Conservation (phyloP, 164 flowering plant genomes). For the Nelumbo lutea region DNA sequence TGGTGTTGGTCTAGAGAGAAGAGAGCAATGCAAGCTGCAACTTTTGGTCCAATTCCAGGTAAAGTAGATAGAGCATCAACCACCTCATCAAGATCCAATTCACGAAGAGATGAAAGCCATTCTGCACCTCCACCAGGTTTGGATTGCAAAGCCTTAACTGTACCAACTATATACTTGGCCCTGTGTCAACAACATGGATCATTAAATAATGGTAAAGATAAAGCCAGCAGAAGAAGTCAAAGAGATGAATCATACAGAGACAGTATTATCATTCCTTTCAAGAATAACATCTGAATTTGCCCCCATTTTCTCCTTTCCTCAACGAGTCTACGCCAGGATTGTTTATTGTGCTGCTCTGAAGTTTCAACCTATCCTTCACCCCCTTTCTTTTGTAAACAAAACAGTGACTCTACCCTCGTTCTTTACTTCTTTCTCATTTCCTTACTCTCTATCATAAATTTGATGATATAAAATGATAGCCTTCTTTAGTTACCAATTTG, state of each 20-base stretch:
- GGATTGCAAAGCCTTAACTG: conserved; percentile 55
- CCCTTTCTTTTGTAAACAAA: too few species aligned
- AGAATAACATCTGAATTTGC: too few species aligned
- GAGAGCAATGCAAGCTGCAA: conserved; percentile 92
- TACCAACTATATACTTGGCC: conserved; percentile 73
- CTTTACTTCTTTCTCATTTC: too few species aligned
- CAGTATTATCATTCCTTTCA: conserved; percentile 1
- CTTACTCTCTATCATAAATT: too few species aligned
- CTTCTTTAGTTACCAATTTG: too few species aligned
- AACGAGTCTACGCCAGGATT: too few species aligned
- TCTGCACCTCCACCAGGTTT: conserved; percentile 76
- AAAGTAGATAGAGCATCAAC: conserved; percentile 65
- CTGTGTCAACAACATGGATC: conserved; percentile 30
- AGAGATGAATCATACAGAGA: not conserved
- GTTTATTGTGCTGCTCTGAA: too few species aligned
- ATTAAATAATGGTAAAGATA: not conserved
- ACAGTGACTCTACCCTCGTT: too few species aligned
- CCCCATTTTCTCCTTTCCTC: too few species aligned
- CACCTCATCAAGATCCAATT: conserved; percentile 54
- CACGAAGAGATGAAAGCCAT: conserved; percentile 88
- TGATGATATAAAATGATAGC: too few species aligned
- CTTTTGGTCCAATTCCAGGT: conserved; percentile 95
- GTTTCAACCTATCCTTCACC: too few species aligned
- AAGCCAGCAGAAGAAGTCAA: not conserved
- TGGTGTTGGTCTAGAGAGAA: conserved; percentile 94